Base-by-base conservation (phyloP, 2,329 filamentous ascomycete species). In the Colletotrichum spinosum region DNA sequence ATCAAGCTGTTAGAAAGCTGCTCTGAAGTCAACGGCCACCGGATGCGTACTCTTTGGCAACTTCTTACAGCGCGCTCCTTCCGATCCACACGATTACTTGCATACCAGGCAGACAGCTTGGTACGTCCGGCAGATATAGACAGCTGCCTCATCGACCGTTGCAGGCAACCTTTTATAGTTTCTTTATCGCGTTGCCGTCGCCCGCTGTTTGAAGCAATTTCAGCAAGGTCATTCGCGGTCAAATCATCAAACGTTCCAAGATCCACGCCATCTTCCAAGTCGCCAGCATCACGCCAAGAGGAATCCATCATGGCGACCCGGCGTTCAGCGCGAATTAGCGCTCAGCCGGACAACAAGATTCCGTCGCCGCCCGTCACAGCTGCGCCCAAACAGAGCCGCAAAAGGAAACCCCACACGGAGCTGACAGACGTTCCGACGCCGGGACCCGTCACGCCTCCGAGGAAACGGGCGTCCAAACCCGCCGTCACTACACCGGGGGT, bases 271-370 rank as follows among this genome's bases (percentile, higher is more conserved):
- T 56, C 13, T 13, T 55, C 13, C 49, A 15, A 10, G 4, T 13
- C 37, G 25, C 12, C 34, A 8, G 8, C 52, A 56, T 38, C 38
- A 6, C 10, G 17, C 6, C 46, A 15, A 13, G 12, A n/a, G 17
- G 13, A 58, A 41, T 13, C 55, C 55, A 56, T 56, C 45, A 69
- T 54, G 38, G 71, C 70, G 13, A 77, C 75, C 52, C 75, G 79
- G 44, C 75, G 77, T 25, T 81, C 79, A 3, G 76, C 80, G 10
- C 80, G 83, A 44, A 75, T 85, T 34, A 78, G 75, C 66, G 73
- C 73, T n/a, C 69, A 72, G 56, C 66, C 64, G 13, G 67, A 70
- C 11, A 67, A 59, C 15, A 67, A 66, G 11, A 48, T 33, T 46
- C 53, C 68, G 15, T 57, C 71, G 12, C 56, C 68, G 33, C 33